These are phyloP conservation scores for Trichomonas gallinae DNA, from an alignment of 208 protist genomes.

Conservation along the genomic window DNA sequence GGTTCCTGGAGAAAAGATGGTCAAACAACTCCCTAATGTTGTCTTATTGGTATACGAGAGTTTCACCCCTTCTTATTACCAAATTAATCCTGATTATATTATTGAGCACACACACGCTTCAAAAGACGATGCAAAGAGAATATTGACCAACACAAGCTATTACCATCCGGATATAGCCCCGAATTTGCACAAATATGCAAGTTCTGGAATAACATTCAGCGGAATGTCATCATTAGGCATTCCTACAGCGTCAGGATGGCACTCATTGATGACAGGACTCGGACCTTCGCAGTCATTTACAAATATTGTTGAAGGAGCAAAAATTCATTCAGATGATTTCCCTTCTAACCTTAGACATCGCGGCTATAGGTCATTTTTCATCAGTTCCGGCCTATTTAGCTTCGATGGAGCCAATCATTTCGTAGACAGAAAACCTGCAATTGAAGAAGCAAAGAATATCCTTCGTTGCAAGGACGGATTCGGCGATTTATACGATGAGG, in stretches of 20 bases:
- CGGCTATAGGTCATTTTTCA: not conserved
- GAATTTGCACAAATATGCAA: not conserved
- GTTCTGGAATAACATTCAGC: not conserved
- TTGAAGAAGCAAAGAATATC: not conserved
- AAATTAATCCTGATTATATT: not conserved
- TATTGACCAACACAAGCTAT: not conserved
- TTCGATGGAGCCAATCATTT: not conserved
- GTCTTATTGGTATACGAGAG: constrained; percentile 4
- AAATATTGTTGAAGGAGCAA: not conserved
- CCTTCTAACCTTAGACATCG: not conserved
- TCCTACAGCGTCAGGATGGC: not conserved
- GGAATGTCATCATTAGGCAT: not conserved
- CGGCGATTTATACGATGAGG: not conserved
- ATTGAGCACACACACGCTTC: not conserved
- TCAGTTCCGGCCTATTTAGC: not conserved
- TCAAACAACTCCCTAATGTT: not conserved
- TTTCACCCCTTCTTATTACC: not conserved
- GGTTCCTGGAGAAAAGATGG: not conserved
- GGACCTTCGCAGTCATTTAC: not conserved
- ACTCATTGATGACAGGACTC: not conserved
- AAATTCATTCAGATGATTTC: not conserved
- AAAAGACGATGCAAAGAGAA: not conserved
- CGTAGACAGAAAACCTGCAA: not conserved
- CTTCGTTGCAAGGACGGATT: not conserved
- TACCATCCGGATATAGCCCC: not conserved